Conservation (phyloP, 495 filamentous ascomycete genomes). For the Sabuloglossum arenarium region DNA sequence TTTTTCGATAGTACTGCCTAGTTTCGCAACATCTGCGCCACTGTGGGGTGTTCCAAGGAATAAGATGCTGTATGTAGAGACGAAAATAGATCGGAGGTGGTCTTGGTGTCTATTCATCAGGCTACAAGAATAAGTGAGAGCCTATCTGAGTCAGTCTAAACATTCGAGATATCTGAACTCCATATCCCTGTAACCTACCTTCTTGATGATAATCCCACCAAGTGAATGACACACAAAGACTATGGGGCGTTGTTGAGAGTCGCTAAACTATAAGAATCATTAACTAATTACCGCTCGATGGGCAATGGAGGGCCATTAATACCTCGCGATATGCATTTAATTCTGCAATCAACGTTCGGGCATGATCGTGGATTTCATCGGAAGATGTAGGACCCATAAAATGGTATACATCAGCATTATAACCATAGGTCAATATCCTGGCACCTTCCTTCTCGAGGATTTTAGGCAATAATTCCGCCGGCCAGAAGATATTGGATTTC, state of each 20-base stretch:
- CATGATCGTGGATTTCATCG: conserved; percentile 66
- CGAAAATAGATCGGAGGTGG: conserved; percentile 55
- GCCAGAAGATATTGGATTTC: conserved; percentile 42
- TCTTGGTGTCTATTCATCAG: conserved; percentile 47
- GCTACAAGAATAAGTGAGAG: conserved; percentile 41
- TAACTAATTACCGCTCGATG: conserved; percentile 21
- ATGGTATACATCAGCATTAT: conserved; percentile 57
- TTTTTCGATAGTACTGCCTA: conserved; percentile 52
- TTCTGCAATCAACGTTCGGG: conserved; percentile 50
- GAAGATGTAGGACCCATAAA: conserved; percentile 28
- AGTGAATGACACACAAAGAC: conserved; percentile 74
- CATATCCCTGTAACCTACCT: conserved; percentile 19
- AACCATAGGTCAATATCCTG: conserved; percentile 65
- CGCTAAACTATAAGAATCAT: conserved; percentile 22
- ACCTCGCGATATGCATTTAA: conserved; percentile 35
- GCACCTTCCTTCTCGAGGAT: conserved; percentile 36
- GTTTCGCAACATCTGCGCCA: conserved; percentile 53
- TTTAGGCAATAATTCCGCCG: conserved; percentile 48
- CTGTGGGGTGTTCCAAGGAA: conserved; percentile 74
- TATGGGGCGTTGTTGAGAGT: conserved; percentile 41
- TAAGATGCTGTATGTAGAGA: conserved; percentile 65
- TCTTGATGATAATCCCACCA: conserved; percentile 63
- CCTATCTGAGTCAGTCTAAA: conserved; percentile 9
- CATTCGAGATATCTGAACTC: not conserved
- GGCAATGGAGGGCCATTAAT: conserved; percentile 10